Percentiles rank a stretch among this genome's conserved stretches.
phyloP scores from a whole-genome alignment of 2,329 filamentous ascomycete genomes.

The Pestalotiopsis sp. region DNA sequence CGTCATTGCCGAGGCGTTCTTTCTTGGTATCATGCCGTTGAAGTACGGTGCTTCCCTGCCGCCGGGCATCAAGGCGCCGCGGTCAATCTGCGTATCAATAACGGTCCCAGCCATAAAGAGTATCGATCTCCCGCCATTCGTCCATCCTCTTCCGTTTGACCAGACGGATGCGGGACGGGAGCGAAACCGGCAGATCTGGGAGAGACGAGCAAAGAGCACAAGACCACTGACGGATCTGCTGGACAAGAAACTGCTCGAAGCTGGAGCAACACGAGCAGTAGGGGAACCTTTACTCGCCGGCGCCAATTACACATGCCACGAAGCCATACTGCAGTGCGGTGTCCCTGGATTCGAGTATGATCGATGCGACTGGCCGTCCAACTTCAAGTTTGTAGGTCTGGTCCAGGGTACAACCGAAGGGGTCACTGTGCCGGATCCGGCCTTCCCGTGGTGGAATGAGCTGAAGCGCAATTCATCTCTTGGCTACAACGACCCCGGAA shows the following conservation, averaged over 20 bases:
- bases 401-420: slow-evolving; percentile 26
- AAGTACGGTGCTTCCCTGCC: slow-evolving; percentile 32
- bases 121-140: slow-evolving; percentile 36
- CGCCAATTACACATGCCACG: slow-evolving; percentile 37
- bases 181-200: slow-evolving; percentile 31
- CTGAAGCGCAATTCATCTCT: slow-evolving; percentile 29
- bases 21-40: slow-evolving; percentile 37
- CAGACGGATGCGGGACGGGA: slow-evolving; percentile 25
- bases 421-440: slow-evolving; percentile 17
- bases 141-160: slow-evolving; percentile 32
- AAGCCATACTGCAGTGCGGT: slow-evolving; percentile 38
- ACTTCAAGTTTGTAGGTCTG: slow-evolving; percentile 37
- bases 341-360: slow-evolving; percentile 40
- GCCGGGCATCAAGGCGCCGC: slow-evolving; percentile 18
- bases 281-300: slow-evolving; percentile 32
- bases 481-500: not conserved
- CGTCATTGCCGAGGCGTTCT: slow-evolving; percentile 36
- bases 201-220: slow-evolving; percentile 28
- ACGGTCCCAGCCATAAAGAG: slow-evolving; percentile 38
- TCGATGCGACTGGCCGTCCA: slow-evolving; percentile 36
- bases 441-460: slow-evolving; percentile 37
- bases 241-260: slow-evolving; percentile 27
- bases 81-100: slow-evolving; percentile 37
- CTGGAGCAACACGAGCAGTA: slow-evolving; percentile 26
- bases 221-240: slow-evolving; percentile 28